Conservation (phyloP, 116 monocot species). For the Zostera marina region DNA sequence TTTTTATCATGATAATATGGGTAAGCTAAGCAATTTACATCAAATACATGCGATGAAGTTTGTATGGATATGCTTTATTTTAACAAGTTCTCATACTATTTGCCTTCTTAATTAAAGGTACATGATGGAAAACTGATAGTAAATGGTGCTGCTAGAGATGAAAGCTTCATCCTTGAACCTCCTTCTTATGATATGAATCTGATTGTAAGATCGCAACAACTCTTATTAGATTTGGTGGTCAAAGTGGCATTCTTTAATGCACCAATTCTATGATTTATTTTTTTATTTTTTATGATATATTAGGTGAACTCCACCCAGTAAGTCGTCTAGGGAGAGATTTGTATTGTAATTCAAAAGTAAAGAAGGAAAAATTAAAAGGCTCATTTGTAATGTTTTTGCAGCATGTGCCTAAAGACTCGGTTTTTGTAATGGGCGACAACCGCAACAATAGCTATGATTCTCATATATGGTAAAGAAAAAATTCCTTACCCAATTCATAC, state of each 20-base stretch:
- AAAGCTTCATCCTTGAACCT: slow-evolving; percentile 84
- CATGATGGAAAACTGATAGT: slow-evolving; percentile 92
- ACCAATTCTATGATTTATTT: no score
- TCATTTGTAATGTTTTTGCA: slow-evolving; percentile 17
- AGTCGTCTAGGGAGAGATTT: neutral
- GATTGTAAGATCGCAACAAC: slow-evolving; percentile 35
- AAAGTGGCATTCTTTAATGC: no score
- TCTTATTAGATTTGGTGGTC: no score
- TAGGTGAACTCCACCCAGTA: no score
- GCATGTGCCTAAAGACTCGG: slow-evolving; percentile 71
- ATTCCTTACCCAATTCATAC: no score
- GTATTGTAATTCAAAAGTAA: neutral
- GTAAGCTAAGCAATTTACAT: no score
- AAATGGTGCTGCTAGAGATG: slow-evolving; percentile 61
- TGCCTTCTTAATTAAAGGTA: slow-evolving; percentile 29
- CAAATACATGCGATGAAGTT: no score
- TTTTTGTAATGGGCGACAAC: slow-evolving; percentile 99
- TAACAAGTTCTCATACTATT: neutral
- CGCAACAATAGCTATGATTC: slow-evolving; percentile 99
- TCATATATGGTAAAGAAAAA: slow-evolving; percentile 60
- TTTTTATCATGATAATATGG: no score
- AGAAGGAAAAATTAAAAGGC: neutral
- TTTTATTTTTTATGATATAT: no score
- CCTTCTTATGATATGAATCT: slow-evolving; percentile 88
- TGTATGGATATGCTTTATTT: neutral